Evolutionary conservation across 768 basidiomycete species (phyloP).

Genomic region (Cystofilobasidium ferigula): DNA sequence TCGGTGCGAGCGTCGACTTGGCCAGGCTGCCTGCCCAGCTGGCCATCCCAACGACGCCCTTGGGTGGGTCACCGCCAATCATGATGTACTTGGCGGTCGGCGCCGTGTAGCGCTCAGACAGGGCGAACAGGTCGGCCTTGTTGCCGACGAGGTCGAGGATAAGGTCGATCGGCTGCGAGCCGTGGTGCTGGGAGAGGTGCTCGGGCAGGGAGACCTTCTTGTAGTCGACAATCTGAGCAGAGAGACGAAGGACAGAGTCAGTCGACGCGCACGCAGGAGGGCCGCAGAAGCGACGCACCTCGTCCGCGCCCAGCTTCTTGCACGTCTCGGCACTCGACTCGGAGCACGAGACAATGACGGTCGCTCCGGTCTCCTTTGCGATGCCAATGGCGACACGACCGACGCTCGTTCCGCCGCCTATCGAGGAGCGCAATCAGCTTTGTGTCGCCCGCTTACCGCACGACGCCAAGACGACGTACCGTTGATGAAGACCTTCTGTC

Average conservation of each 20-base stretch:
- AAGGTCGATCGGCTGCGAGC: slow-evolving; percentile 6
- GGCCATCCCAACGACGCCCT: neutral
- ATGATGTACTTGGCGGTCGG: neutral
- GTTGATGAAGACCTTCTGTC: slow-evolving; percentile 21
- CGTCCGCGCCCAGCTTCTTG: slow-evolving; percentile 15
- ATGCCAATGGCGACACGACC: slow-evolving; percentile 18
- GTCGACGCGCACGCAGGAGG: neutral
- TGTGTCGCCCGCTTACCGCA: neutral
- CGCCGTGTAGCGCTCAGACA: neutral
- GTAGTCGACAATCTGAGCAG: slow-evolving; percentile 22
- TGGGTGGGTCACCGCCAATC: slow-evolving; percentile 1
- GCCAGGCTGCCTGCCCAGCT: neutral
- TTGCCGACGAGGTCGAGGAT: slow-evolving; percentile 20
- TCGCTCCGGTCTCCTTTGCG: slow-evolving; percentile 14
- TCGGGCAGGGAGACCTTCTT: neutral
- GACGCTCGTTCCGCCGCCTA: slow-evolving; percentile 13
- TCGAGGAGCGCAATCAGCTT: neutral
- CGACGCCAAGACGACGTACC: neutral
- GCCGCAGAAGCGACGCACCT: slow-evolving; percentile 7
- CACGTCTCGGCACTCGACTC: neutral
- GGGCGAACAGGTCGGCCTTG: neutral
- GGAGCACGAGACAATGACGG: slow-evolving; percentile 24
- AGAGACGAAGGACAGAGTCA: neutral
- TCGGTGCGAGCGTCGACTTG: neutral
- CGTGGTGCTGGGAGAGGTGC: slow-evolving; percentile 8